phyloP scores from a whole-genome alignment of 208 protist genomes.

The Trypanosoma melophagium region DNA sequence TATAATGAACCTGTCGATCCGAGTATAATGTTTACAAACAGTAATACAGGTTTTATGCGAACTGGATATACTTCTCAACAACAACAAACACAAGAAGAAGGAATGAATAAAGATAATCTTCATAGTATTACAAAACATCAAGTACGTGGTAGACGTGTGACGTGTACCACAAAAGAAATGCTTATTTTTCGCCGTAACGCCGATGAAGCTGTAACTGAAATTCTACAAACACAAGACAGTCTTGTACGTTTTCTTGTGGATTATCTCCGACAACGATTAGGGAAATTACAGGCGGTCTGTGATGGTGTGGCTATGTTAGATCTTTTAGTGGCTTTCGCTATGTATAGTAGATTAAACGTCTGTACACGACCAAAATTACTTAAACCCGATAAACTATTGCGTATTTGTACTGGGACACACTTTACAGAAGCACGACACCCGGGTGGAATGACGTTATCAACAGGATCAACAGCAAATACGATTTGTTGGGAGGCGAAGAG shows the following conservation, averaged over 20 bases:
- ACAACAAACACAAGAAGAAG: not conserved
- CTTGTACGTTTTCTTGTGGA: constrained; percentile 57
- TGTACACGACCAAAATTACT: constrained; percentile 45
- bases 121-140: constrained; percentile 24
- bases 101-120: not conserved
- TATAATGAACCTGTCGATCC: too few species aligned
- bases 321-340: constrained; percentile 71
- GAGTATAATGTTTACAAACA: too few species aligned
- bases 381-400: constrained; percentile 6
- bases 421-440: constrained; percentile 39
- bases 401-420: constrained; percentile 33
- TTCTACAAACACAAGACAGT: constrained; percentile 60
- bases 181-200: constrained; percentile 60
- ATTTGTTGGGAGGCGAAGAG: constrained; percentile 22
- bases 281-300: constrained; percentile 75
- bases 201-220: constrained; percentile 52
- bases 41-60: too few species aligned
- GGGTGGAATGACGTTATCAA: constrained; percentile 4
- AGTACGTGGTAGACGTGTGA: constrained; percentile 32
- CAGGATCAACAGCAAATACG: constrained; percentile 19
- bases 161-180: constrained; percentile 79
- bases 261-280: constrained; percentile 56
- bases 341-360: constrained; percentile 48
- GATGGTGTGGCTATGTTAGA: constrained; percentile 91
- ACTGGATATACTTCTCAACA: not conserved